phyloP scores from a whole-genome alignment of 2,329 filamentous ascomycete genomes.

The Beauveria varroae region DNA sequence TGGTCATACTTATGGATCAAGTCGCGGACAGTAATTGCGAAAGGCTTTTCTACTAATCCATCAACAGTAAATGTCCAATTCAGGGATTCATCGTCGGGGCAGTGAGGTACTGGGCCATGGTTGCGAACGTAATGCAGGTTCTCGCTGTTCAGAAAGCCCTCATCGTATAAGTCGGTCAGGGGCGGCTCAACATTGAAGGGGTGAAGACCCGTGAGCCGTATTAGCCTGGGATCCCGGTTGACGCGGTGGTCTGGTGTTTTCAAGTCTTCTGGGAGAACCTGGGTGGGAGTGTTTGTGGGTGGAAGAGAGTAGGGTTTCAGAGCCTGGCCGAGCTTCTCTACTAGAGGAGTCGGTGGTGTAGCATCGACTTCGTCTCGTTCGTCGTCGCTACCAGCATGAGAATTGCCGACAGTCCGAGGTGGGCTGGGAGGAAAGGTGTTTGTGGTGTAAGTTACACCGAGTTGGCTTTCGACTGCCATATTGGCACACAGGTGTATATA shows the following conservation, averaged over 20 bases:
- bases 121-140: slow-evolving; percentile 90
- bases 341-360: neutral
- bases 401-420: slow-evolving; percentile 18
- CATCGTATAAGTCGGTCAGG: slow-evolving; percentile 66
- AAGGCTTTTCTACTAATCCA: slow-evolving; percentile 71
- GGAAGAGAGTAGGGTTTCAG: slow-evolving; percentile 54
- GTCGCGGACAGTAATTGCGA: slow-evolving; percentile 64
- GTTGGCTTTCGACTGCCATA: neutral
- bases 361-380: slow-evolving; percentile 13
- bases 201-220: slow-evolving; percentile 79
- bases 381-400: slow-evolving; percentile 27
- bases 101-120: slow-evolving; percentile 74
- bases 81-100: slow-evolving; percentile 62
- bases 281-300: slow-evolving; percentile 51
- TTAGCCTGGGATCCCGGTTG: slow-evolving; percentile 69
- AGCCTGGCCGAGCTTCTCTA: slow-evolving; percentile 13
- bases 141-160: slow-evolving; percentile 78
- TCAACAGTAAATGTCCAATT: slow-evolving; percentile 80
- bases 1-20: slow-evolving; percentile 70
- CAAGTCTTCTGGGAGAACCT: slow-evolving; percentile 66
- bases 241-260: slow-evolving; percentile 81
- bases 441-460: neutral
- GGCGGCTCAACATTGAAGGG: slow-evolving; percentile 90
- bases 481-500: neutral
- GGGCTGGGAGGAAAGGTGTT: slow-evolving; percentile 7